Percentiles rank a stretch among this genome's conserved stretches.
phyloP scores from a whole-genome alignment of 768 basidiomycete genomes.

The Rhodosporidiobolus sp. region DNA sequence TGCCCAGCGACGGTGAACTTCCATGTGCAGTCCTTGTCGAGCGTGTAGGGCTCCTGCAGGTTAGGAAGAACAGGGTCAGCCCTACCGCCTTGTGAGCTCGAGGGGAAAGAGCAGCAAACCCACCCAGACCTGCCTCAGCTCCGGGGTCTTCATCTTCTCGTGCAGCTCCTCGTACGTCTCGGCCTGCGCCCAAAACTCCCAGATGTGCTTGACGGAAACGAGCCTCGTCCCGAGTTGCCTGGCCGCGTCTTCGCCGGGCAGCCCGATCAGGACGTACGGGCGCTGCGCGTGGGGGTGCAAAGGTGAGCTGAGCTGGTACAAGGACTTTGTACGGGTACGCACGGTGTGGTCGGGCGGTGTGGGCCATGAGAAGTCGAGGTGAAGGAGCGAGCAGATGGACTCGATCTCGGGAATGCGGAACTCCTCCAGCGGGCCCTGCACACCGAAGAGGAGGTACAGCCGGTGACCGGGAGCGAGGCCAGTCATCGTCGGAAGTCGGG shows the following conservation, averaged over 20 bases:
- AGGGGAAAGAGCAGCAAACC: neutral
- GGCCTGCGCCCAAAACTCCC: constrained; percentile 34
- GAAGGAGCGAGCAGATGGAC: constrained; percentile 11
- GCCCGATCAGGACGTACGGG: constrained; percentile 70
- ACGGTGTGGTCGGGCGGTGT: constrained; percentile 29
- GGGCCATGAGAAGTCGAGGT: constrained; percentile 18
- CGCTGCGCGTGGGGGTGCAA: constrained; percentile 42
- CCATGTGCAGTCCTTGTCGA: constrained; percentile 63
- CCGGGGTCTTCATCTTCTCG: constrained; percentile 50
- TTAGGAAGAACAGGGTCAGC: constrained; percentile 35
- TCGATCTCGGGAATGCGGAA: constrained; percentile 37
- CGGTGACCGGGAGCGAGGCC: neutral
- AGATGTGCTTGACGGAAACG: constrained; percentile 73
- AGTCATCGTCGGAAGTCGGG: neutral
- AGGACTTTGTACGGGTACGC: neutral
- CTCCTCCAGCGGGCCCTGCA: constrained; percentile 25
- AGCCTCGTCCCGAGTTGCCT: constrained; percentile 69
- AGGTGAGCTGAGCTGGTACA: neutral
- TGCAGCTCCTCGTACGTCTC: constrained; percentile 66
- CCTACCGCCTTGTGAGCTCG: neutral
- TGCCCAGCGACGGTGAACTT: constrained; percentile 67
- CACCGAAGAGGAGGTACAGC: constrained; percentile 3
- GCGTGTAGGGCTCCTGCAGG: constrained; percentile 62
- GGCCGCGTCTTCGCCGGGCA: constrained; percentile 72
- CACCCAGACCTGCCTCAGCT: constrained; percentile 16